Conservation (phyloP, 768 basidiomycete species). For the Russula sp. region DNA sequence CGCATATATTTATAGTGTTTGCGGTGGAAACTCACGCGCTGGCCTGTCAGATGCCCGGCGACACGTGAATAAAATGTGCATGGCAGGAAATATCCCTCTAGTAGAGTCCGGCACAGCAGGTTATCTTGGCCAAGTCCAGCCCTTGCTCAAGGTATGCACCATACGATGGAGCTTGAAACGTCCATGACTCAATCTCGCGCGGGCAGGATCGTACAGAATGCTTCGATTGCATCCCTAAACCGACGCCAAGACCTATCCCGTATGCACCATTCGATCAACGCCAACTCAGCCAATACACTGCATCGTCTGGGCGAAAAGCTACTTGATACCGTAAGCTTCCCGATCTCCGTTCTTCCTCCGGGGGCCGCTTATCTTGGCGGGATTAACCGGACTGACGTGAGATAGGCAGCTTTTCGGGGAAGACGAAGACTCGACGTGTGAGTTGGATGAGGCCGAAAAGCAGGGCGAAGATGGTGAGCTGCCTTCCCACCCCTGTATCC, state of each 20-base stretch:
- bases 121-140: constrained; percentile 95
- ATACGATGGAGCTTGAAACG: background rate
- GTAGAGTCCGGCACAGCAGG: constrained; percentile 98
- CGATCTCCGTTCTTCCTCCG: background rate
- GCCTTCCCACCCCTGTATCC: background rate
- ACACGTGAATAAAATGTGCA: constrained; percentile 98
- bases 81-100: constrained; percentile 84
- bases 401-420: constrained; percentile 90
- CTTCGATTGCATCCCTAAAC: constrained; percentile 94
- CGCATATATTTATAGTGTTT: background rate
- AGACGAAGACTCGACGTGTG: constrained; percentile 75
- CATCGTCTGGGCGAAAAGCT: constrained; percentile 98
- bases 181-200: background rate
- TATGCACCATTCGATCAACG: constrained; percentile 96
- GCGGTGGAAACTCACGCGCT: background rate
- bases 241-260: constrained; percentile 90
- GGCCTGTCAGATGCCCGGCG: constrained; percentile 73
- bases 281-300: constrained; percentile 98
- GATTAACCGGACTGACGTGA: constrained; percentile 3
- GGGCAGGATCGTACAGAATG: constrained; percentile 84
- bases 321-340: constrained; percentile 77
- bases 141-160: constrained; percentile 70
- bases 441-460: constrained; percentile 89
- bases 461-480: constrained; percentile 86
- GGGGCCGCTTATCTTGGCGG: background rate